phyloP scores from a whole-genome alignment of 202 grass and related monocot genomes.

The Carex arenaria region DNA sequence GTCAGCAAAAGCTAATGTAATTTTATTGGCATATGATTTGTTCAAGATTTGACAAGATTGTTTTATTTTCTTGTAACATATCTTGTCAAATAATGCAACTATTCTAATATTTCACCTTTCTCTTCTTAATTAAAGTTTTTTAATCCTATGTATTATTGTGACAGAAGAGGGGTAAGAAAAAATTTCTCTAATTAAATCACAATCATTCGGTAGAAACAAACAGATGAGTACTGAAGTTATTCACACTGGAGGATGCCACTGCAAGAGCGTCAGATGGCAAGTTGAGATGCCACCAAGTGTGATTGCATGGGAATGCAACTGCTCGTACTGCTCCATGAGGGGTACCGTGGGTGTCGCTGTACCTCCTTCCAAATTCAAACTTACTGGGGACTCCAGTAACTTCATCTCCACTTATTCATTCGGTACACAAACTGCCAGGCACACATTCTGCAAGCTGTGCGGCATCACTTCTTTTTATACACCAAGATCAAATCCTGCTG shows the following conservation, averaged over 20 bases:
- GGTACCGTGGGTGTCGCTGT: constrained; percentile 53
- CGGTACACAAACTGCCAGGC: constrained; percentile 63
- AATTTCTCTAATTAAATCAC: not conserved
- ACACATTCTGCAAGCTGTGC: constrained; percentile 73
- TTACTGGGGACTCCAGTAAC: constrained; percentile 32
- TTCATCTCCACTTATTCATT: constrained; percentile 72
- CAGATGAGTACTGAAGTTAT: constrained; percentile 44
- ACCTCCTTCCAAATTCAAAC: constrained; percentile 47
- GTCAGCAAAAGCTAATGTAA: too few relatives aligned
- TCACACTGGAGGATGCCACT: constrained; percentile 77
- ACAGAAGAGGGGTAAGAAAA: not conserved
- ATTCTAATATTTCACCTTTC: not conserved
- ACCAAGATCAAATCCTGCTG: constrained; percentile 55
- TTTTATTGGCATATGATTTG: not conserved
- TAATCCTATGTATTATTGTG: not conserved
- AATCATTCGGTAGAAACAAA: not conserved
- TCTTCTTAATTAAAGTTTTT: not conserved
- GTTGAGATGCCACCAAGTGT: constrained; percentile 57
- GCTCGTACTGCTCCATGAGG: constrained; percentile 67
- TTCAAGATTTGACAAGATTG: not conserved
- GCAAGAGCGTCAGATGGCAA: constrained; percentile 49
- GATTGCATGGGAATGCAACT: constrained; percentile 62
- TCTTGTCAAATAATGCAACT: not conserved
- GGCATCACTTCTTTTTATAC: constrained; percentile 80
- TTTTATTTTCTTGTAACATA: not conserved